A percentile compares a stretch with the other conserved stretches of the same genome.
Conservation (phyloP, 805 yeast genomes). For the Ogataea paradorogensis region DNA sequence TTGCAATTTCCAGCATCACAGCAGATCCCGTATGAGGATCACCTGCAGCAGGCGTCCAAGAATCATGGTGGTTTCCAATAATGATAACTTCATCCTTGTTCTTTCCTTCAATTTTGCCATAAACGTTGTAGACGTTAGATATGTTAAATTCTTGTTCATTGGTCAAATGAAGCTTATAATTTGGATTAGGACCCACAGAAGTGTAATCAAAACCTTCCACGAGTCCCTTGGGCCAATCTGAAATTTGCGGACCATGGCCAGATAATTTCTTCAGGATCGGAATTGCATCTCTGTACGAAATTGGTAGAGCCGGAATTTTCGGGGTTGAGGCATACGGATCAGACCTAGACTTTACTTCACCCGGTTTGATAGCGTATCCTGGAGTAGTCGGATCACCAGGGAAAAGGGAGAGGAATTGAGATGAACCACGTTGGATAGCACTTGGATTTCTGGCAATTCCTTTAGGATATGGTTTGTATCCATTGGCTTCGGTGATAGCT, state of each 20-base stretch:
- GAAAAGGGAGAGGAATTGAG: conserved; percentile 52
- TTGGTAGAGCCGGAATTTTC: conserved; percentile 67
- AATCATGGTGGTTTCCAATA: conserved; percentile 76
- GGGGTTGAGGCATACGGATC: conserved; percentile 56
- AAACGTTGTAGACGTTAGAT: conserved; percentile 59
- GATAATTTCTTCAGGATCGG: conserved; percentile 60
- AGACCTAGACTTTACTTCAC: conserved; percentile 45
- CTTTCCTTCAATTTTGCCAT: conserved; percentile 59
- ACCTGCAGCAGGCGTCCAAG: conserved; percentile 77
- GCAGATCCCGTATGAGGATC: conserved; percentile 80
- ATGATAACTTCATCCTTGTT: conserved; percentile 53
- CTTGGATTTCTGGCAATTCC: conserved; percentile 80
- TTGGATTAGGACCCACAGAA: conserved; percentile 36
- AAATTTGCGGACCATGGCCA: conserved; percentile 51
- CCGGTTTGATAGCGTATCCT: conserved; percentile 60
- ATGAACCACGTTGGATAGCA: conserved; percentile 74
- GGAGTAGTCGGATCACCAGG: conserved; percentile 86
- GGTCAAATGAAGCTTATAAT: conserved; percentile 48
- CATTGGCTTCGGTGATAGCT: conserved; percentile 49
- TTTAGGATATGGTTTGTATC: conserved; percentile 63
- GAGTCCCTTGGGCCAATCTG: conserved; percentile 27
- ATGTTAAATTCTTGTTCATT: conserved; percentile 61
- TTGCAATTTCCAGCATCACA: conserved; percentile 57
- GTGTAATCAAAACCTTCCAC: conserved; percentile 36
- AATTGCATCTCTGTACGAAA: conserved; percentile 57